phyloP scores from a whole-genome alignment of 1,284 basidiomycete species.

The Irpex rosettiformis region DNA sequence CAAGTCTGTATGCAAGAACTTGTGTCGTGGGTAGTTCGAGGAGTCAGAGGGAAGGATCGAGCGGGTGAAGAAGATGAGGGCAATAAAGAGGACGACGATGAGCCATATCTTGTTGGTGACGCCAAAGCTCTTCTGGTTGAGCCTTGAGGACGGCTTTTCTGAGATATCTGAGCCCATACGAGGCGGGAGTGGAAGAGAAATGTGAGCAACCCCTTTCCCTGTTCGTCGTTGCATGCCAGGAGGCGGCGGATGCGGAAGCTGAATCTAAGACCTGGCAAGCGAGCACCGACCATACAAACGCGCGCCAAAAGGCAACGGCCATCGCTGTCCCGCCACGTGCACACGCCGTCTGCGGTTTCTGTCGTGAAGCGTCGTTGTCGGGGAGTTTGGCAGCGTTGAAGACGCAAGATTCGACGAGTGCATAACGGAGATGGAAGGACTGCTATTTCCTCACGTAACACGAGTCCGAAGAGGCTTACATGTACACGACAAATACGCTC shows the following conservation, averaged over 20 bases:
- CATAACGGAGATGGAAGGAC: no score
- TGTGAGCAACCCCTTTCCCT: slow-evolving; percentile 48
- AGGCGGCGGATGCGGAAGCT: slow-evolving; percentile 10
- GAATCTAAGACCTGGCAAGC: neutral
- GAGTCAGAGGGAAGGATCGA: slow-evolving; percentile 45
- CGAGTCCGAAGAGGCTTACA: neutral
- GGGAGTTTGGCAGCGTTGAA: neutral
- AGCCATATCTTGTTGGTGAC: slow-evolving; percentile 72
- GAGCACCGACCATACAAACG: neutral
- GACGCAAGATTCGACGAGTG: no score
- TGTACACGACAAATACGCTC: neutral
- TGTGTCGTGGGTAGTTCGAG: slow-evolving; percentile 23
- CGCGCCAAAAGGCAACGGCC: neutral
- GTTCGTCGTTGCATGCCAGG: slow-evolving; percentile 55
- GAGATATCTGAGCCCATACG: slow-evolving; percentile 41
- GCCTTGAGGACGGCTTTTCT: slow-evolving; percentile 46
- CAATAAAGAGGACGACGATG: slow-evolving; percentile 54
- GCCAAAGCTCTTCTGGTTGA: slow-evolving; percentile 54
- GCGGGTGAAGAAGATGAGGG: slow-evolving; percentile 61
- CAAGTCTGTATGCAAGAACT: slow-evolving; percentile 48
- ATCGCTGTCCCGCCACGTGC: neutral
- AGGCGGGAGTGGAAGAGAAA: slow-evolving; percentile 43
- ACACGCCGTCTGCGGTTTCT: neutral
- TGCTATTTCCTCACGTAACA: neutral
- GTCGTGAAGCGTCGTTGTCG: neutral